Evolutionary conservation across 805 yeast genomes (phyloP), one percentile per base, ranked within the genome.

Genomic region (Wilhelminamyces savonicus): DNA sequence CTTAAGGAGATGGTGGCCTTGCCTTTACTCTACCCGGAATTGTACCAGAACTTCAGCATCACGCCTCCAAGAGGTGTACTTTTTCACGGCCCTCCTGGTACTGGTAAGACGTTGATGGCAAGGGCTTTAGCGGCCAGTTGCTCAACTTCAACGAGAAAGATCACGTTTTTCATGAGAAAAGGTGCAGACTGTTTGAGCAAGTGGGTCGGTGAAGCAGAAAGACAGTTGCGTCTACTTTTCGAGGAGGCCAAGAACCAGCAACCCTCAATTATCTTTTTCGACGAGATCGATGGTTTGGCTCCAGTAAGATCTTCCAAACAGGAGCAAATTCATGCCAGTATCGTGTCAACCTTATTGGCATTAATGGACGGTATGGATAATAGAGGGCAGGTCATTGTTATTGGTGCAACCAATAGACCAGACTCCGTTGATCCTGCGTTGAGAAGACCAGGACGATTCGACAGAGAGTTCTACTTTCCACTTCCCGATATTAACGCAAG

Each of bases 311-410:
- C 95, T 1, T 84, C 97, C 0, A 90, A 90, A 41, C 99, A 92
- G 57, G 99, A 92, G 54, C 99, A 92, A 57, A 92, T 92, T 36
- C 98, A 92, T 56, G 96, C 98, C 3, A 82, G 95, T 39, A 92
- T 92, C 36, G 98, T 92, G 3, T 87, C 97, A 4, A 92, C 98
- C 0, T 62, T 92, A 46, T 71, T 92, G 40, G 97, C 98, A 0
- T 62, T 92, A 30, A 92, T 92, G 98, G 98, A 92, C 56, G 98
- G 98, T 46, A 92, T 92, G 97, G 97, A 90, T 53, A 87, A 87
- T 44, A 76, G 97, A 52, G 98, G 98, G 6, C 97, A 92, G 52
- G 97, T 92, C 13, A 90, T 92, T 40, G 96, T 92, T 3, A 88
- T 92, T 44, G 98, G 98, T 35, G 98, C 98, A 1, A 92, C 98